A percentile compares a stretch with the other conserved stretches of the same genome.
These are phyloP conservation scores for Cadophora gregata DNA, from an alignment of 2,329 filamentous ascomycete genomes.

Conservation along the genomic window DNA sequence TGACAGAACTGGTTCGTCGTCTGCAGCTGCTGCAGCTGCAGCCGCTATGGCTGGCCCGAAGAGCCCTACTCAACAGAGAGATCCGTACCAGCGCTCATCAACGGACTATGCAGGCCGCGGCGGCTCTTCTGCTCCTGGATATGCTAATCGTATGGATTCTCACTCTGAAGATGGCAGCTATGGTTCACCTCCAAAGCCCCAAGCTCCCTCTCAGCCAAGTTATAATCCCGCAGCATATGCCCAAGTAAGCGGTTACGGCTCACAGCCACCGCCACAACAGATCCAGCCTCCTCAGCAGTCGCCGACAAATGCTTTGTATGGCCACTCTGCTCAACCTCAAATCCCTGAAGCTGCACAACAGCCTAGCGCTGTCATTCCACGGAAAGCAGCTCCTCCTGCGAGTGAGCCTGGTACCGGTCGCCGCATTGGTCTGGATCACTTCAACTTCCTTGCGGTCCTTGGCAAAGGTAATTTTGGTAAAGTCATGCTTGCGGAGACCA, in stretches of 20 bases:
- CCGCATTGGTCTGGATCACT: constrained; percentile 94
- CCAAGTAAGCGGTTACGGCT: constrained; percentile 60
- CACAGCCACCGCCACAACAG: constrained; percentile 44
- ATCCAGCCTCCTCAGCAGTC: constrained; percentile 40
- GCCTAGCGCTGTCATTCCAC: constrained; percentile 45
- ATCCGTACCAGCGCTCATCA: constrained; percentile 40
- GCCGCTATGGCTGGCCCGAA: constrained; percentile 60
- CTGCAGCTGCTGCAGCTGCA: constrained; percentile 61
- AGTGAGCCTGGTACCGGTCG: constrained; percentile 76
- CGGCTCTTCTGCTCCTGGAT: constrained; percentile 28
- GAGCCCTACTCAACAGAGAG: constrained; percentile 33
- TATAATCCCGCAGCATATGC: constrained; percentile 84
- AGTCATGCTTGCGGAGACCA: constrained; percentile 98
- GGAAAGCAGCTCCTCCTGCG: constrained; percentile 71
- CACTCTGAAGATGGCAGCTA: constrained; percentile 38
- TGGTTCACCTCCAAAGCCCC: constrained; percentile 44
- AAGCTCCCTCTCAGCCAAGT: constrained; percentile 60
- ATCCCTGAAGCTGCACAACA: constrained; percentile 38
- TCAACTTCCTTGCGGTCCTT: constrained; percentile 97
- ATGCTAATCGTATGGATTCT: constrained; percentile 34
- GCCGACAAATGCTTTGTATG: constrained; percentile 29
- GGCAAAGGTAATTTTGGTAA: constrained; percentile 99
- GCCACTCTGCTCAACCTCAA: constrained; percentile 35
- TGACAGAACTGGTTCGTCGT: constrained; percentile 57
- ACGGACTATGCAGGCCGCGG: constrained; percentile 41